Percentiles rank a stretch among this genome's conserved stretches.
Evolutionary conservation across 108 stramenopile species (phyloP).

Genomic region (Fragilaria crotonensis): DNA sequence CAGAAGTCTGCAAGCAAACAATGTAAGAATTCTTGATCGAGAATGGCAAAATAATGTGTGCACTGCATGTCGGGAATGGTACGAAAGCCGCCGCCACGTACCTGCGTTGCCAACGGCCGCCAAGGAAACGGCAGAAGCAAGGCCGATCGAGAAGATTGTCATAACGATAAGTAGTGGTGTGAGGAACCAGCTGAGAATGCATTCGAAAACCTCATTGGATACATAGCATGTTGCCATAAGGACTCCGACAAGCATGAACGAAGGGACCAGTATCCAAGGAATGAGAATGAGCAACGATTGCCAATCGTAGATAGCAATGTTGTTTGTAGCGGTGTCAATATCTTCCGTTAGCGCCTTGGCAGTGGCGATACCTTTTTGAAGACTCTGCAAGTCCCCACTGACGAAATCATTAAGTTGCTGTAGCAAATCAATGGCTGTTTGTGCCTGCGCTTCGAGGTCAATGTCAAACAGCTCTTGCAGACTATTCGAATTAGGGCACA

Average conservation of each 20-base stretch:
- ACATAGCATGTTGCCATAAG: constrained; percentile 24
- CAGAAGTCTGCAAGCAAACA: constrained; percentile 18
- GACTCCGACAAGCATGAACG: constrained; percentile 22
- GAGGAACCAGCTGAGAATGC: constrained; percentile 18
- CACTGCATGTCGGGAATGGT: not conserved
- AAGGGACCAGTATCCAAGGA: constrained; percentile 21
- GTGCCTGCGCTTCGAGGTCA: constrained; percentile 12
- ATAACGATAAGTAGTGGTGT: constrained; percentile 24
- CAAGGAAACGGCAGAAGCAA: not conserved
- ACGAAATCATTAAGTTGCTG: constrained; percentile 21
- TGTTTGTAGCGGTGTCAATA: constrained; percentile 17
- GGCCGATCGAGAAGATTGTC: constrained; percentile 8
- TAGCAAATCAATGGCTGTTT: constrained; percentile 17
- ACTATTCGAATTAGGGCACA: not conserved
- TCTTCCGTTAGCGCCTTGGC: constrained; percentile 14
- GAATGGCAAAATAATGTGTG: no score
- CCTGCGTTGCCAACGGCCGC: constrained; percentile 7
- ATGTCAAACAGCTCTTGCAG: not conserved
- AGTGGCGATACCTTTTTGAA: constrained; percentile 7
- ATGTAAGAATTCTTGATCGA: not conserved
- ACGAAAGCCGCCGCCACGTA: not conserved
- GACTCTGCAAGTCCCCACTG: constrained; percentile 9
- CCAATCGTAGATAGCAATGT: constrained; percentile 8
- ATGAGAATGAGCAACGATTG: constrained; percentile 12
- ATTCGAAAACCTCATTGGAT: constrained; percentile 6